These are phyloP conservation scores for Yarrowia phangngaensis DNA, from an alignment of 805 yeast species.

Conservation along the genomic window DNA sequence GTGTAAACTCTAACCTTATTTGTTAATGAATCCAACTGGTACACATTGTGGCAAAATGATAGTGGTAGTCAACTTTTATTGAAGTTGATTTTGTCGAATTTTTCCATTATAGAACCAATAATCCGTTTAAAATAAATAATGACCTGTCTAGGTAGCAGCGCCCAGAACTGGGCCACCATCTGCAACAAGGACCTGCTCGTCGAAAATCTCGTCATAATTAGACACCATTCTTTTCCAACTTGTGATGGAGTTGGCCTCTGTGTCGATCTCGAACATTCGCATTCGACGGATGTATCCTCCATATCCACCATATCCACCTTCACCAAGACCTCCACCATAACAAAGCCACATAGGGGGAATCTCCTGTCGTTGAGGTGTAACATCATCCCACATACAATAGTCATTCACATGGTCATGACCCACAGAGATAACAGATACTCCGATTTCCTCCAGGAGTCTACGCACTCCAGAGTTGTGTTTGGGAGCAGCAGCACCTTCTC, in stretches of 20 bases:
- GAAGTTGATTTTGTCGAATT: no score
- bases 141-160: constrained; percentile 31
- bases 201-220: constrained; percentile 48
- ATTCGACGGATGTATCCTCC: constrained; percentile 81
- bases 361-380: not conserved
- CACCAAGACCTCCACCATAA: constrained; percentile 91
- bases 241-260: constrained; percentile 45
- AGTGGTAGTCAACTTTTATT: no score
- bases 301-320: constrained; percentile 95
- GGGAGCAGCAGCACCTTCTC: constrained; percentile 81
- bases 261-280: constrained; percentile 65
- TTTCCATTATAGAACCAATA: no score
- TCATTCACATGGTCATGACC: constrained; percentile 98
- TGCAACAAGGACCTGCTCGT: constrained; percentile 50
- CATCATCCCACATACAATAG: constrained; percentile 61
- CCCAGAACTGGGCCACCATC: constrained; percentile 42
- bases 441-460: constrained; percentile 54
- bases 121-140: no score
- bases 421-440: constrained; percentile 69
- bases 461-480: constrained; percentile 64
- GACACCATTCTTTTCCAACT: constrained; percentile 75
- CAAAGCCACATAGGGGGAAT: constrained; percentile 65
- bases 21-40: no score
- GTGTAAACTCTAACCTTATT: no score
- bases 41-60: no score